Conservation (phyloP, 306 rosid species). For the Hippophae rhamnoides region DNA sequence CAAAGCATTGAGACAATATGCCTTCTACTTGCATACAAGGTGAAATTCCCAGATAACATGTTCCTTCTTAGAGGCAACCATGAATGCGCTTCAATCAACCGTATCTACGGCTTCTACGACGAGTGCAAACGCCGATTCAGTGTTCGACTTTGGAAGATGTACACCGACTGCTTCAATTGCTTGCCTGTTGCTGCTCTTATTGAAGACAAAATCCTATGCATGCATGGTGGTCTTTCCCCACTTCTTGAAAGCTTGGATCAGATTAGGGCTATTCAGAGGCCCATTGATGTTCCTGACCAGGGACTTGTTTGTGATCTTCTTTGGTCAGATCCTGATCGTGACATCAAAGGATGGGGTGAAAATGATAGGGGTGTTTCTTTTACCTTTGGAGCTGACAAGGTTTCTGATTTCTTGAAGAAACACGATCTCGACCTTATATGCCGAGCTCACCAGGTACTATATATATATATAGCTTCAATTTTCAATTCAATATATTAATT, state of each 20-base stretch:
- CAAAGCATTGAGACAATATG: conserved; percentile 83
- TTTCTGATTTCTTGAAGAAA: conserved; percentile 65
- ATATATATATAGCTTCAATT: not conserved
- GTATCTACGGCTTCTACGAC: conserved; percentile 83
- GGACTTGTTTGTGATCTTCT: conserved; percentile 82
- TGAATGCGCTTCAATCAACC: conserved; percentile 81
- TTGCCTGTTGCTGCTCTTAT: conserved; percentile 74
- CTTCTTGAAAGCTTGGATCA: conserved; percentile 52
- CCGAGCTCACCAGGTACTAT: conserved; percentile 67
- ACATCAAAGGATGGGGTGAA: conserved; percentile 79
- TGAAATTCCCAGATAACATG: conserved; percentile 64
- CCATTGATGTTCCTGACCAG: conserved; percentile 80
- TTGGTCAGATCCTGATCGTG: conserved; percentile 80
- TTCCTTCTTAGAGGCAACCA: conserved; percentile 89
- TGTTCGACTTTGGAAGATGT: conserved; percentile 76
- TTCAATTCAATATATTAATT: not conserved
- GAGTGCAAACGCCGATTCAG: conserved; percentile 83
- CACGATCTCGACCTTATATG: conserved; percentile 78
- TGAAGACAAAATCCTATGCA: conserved; percentile 77
- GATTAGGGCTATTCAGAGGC: conserved; percentile 60
- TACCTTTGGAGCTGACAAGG: conserved; percentile 78
- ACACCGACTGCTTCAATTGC: conserved; percentile 78
- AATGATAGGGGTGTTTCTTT: conserved; percentile 88
- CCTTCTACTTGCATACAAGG: conserved; percentile 64
- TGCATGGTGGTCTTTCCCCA: conserved; percentile 93